Evolutionary conservation across 306 rosid genomes (phyloP), one percentile per base, ranked within the genome.

Genomic region (Comarum palustre): DNA sequence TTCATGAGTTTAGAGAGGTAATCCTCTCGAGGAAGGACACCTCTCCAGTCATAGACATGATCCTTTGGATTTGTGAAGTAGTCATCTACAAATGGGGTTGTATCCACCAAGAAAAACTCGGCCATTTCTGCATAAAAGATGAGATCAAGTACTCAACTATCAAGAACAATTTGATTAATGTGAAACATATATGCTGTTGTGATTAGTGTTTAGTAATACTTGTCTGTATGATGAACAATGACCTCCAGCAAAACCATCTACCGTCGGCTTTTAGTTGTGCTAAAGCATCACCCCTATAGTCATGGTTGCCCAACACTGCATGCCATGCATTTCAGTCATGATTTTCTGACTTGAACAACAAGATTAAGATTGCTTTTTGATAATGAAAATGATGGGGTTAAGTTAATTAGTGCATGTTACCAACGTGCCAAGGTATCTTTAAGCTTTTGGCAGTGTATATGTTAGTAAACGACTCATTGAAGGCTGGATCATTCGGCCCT

Each of bases 251-350:
- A 62, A 84, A 27, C 97, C 98, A 90, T 86, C 92, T 84, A 2
- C 68, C 48, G 15, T 90, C 96, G 70, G 80, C 27, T 75, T 91
- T 90, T 10, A 90, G 34, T 64, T 93, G 93, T 22, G 98, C 98
- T 77, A 80, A 89, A 31, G 83, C 98, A 50, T 90, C 71, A 29
- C 98, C 98, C 60, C 98, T 85, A 39, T 90, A 93, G 71, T 90
- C 98, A 78, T 90, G 98, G 79, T 90, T 90, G 2, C 98, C 98
- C 79, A 93, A 69, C 73, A 90, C 98, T 93, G 85, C 67, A 22
- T 16, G 20, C 8, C 19, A 31, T 31, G 25, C 20, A 27, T 5
- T 22, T 13, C 34, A 58, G 57, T 50, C 4, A 50, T 5, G 39
- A 15, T 9, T 55, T 24, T 3, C 29, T 10, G 13, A 24, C 61